These are phyloP conservation scores for Sisymbrium altissimum DNA, from an alignment of 345 rosid genomes.

Conservation along the genomic window DNA sequence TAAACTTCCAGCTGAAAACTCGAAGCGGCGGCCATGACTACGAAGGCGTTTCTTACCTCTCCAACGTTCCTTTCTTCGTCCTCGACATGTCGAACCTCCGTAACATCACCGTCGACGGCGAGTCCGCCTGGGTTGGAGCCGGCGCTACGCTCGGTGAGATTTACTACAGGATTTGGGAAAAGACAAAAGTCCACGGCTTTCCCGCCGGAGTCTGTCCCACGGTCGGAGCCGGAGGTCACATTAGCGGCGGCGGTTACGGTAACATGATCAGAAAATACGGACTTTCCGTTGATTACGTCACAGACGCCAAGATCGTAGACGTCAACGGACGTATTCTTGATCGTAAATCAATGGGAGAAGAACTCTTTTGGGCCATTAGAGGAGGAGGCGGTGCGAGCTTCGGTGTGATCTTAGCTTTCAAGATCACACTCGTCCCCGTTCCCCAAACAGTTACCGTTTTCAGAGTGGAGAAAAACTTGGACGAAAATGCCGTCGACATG, in stretches of 20 bases:
- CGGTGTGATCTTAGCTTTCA: constrained; percentile 46
- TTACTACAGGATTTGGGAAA: constrained; percentile 46
- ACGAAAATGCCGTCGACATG: constrained; percentile 37
- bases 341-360: constrained; percentile 55
- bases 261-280: constrained; percentile 55
- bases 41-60: constrained; percentile 49
- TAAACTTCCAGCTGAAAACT: constrained; percentile 37
- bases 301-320: constrained; percentile 57
- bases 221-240: constrained; percentile 62
- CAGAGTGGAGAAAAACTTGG: constrained; percentile 34
- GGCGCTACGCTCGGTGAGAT: constrained; percentile 57
- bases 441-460: constrained; percentile 51
- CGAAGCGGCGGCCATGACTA: constrained; percentile 58
- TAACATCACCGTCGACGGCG: constrained; percentile 26
- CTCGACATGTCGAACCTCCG: constrained; percentile 49
- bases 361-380: constrained; percentile 57
- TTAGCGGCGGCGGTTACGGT: constrained; percentile 66
- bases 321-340: constrained; percentile 45
- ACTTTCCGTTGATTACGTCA: constrained; percentile 45
- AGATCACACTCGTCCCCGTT: constrained; percentile 51
- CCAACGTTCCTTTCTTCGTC: constrained; percentile 39
- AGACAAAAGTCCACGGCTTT: constrained; percentile 42
- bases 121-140: constrained; percentile 44
- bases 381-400: constrained; percentile 67
- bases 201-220: constrained; percentile 65